Conservation (phyloP, 768 basidiomycete species). For the Tylopilus intermedius region DNA sequence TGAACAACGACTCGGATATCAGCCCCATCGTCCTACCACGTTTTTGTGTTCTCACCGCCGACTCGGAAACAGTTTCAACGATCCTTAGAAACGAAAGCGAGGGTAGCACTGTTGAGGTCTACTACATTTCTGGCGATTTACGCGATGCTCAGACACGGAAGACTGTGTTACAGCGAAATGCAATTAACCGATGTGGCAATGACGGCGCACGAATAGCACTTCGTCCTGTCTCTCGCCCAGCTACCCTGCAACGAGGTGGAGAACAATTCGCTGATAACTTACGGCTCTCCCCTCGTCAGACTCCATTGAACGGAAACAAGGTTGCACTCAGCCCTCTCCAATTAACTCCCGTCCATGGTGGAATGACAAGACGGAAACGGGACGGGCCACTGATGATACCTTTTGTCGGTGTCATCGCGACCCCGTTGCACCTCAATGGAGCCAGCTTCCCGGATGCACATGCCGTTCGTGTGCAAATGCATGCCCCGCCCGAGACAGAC, state of each 20-base stretch:
- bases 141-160: constrained; percentile 58
- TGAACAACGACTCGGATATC: constrained; percentile 32
- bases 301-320: constrained; percentile 19
- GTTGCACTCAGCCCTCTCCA: constrained; percentile 10
- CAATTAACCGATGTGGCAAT: constrained; percentile 55
- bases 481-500: constrained; percentile 52
- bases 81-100: constrained; percentile 59
- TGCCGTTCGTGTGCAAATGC: constrained; percentile 53
- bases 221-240: constrained; percentile 34
- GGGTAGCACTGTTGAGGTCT: constrained; percentile 54
- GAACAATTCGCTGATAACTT: constrained; percentile 21
- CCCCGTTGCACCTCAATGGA: constrained; percentile 37
- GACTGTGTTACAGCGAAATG: constrained; percentile 57
- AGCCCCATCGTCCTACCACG: constrained; percentile 60
- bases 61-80: constrained; percentile 54
- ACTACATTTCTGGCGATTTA: constrained; percentile 52
- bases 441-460: constrained; percentile 41
- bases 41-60: constrained; percentile 65
- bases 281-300: constrained; percentile 18
- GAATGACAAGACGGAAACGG: constrained; percentile 37
- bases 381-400: constrained; percentile 62
- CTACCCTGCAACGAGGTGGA: constrained; percentile 16
- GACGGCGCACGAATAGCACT: constrained; percentile 57
- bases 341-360: constrained; percentile 22
- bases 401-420: constrained; percentile 50